phyloP scores from a whole-genome alignment of 805 yeast species.

The Zygotorulaspora chibaensis region DNA sequence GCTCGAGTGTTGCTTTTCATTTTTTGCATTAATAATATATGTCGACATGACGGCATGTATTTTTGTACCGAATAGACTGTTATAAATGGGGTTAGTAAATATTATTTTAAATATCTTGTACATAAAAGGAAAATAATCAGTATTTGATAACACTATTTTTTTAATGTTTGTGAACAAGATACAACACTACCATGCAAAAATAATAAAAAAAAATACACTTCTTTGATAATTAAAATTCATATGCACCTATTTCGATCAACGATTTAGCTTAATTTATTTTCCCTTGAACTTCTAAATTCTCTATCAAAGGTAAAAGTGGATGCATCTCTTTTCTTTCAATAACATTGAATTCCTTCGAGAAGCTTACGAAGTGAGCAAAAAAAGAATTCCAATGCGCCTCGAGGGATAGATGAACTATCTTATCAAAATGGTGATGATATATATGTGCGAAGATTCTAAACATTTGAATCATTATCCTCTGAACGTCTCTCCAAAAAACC shows the following conservation, averaged over 20 bases:
- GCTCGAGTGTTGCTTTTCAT: not conserved
- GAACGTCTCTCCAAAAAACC: constrained; percentile 73
- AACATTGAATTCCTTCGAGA: constrained; percentile 76
- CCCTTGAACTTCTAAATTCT: constrained; percentile 78
- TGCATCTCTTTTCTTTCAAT: constrained; percentile 74
- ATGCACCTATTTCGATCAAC: constrained; percentile 1
- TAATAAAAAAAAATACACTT: not conserved
- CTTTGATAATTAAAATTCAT: not conserved
- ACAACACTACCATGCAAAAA: no score
- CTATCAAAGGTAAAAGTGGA: constrained; percentile 75
- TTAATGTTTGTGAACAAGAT: no score
- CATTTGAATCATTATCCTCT: constrained; percentile 86
- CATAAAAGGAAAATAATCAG: constrained; percentile 1
- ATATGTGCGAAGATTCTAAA: constrained; percentile 94
- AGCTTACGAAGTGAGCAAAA: constrained; percentile 89
- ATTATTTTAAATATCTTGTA: constrained; percentile 4
- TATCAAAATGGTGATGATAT: constrained; percentile 92
- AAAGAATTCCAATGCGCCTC: constrained; percentile 99
- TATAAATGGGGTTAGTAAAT: no score
- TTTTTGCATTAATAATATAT: not conserved
- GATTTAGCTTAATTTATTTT: constrained; percentile 47
- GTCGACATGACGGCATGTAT: not conserved
- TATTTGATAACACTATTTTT: not conserved
- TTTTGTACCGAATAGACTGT: not conserved
- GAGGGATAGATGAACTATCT: constrained; percentile 80